Conservation (phyloP, 306 rosid genomes). For the Calophaca sinica region DNA sequence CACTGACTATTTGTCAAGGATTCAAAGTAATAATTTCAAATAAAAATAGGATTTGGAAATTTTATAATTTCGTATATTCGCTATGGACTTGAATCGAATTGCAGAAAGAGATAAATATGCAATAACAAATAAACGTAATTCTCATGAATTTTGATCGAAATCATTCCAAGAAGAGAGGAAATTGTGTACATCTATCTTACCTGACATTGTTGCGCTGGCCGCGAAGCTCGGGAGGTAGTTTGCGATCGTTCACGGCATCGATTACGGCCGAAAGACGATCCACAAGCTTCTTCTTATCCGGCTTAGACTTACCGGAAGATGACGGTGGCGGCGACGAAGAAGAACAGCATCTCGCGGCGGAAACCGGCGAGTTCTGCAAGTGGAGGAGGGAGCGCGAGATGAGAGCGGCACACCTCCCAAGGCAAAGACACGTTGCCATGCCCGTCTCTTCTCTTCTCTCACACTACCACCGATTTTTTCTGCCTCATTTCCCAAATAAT, state of each 20-base stretch:
- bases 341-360: slow-evolving; percentile 37
- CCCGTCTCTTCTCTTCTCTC: slow-evolving; percentile 2
- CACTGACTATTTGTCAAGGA: background rate
- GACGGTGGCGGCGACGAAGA: slow-evolving; percentile 50
- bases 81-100: slow-evolving; percentile 2
- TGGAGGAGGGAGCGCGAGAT: slow-evolving; percentile 37
- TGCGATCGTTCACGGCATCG: slow-evolving; percentile 81
- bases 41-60: no score
- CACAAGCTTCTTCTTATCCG: slow-evolving; percentile 66
- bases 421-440: slow-evolving; percentile 62
- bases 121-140: background rate
- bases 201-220: slow-evolving; percentile 86
- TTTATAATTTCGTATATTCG: background rate
- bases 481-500: background rate
- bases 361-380: slow-evolving; percentile 39
- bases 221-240: slow-evolving; percentile 87
- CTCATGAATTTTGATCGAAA: background rate
- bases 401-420: slow-evolving; percentile 39
- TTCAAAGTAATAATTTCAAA: background rate
- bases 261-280: slow-evolving; percentile 76
- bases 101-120: background rate
- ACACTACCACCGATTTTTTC: slow-evolving; percentile 1
- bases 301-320: slow-evolving; percentile 58
- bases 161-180: background rate
- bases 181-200: slow-evolving; percentile 41